These are phyloP conservation scores for Cryphonectria parasitica DNA, from an alignment of 2,329 filamentous ascomycete genomes.

Conservation along the genomic window DNA sequence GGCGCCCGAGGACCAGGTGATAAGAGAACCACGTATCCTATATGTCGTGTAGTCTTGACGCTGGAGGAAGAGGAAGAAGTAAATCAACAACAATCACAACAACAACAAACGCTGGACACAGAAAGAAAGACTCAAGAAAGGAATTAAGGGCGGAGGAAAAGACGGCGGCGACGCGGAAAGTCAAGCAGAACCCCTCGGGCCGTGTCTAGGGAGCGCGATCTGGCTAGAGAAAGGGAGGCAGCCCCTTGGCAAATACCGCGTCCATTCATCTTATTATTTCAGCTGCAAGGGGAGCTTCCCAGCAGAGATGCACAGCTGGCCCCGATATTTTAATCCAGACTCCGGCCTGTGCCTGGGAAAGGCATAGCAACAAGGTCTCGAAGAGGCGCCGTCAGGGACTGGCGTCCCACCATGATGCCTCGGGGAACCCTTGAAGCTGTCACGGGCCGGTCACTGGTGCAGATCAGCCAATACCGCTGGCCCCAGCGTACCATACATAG, in stretches of 20 bases:
- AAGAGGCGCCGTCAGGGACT: neutral
- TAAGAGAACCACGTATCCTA: neutral
- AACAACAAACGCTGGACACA: neutral
- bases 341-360: neutral
- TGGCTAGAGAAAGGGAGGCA: constrained; percentile 9
- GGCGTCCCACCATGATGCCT: constrained; percentile 3
- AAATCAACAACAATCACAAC: neutral
- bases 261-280: neutral
- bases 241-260: neutral
- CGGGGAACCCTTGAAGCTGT: neutral
- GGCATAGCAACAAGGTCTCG: constrained; percentile 5
- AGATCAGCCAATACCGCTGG: neutral
- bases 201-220: constrained; percentile 11
- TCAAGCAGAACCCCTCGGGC: neutral
- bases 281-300: constrained; percentile 3
- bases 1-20: neutral
- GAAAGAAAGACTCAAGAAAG: neutral
- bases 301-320: neutral
- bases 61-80: neutral
- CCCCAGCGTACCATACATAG: neutral
- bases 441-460: neutral
- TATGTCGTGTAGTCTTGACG: neutral
- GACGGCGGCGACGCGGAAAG: neutral
- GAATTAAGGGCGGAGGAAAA: neutral
- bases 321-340: neutral